Evolutionary conservation across 225 moss, liverwort and hornwort genomes (phyloP), one percentile per base, ranked within the genome.

Genomic region (Climacium dendroides): DNA sequence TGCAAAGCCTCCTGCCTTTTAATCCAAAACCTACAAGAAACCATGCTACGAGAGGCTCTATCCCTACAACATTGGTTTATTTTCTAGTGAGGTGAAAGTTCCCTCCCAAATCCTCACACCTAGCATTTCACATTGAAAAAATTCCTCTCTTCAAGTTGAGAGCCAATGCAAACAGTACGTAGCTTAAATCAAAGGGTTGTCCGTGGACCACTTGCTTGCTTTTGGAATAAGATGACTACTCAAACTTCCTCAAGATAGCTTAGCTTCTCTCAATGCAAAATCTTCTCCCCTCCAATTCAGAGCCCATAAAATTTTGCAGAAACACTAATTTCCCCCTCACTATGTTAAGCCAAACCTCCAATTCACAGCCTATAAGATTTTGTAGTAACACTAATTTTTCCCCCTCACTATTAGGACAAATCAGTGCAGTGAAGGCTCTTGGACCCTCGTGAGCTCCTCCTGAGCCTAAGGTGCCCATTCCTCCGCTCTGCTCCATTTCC

Each of bases 11-110:
- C 7, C 2, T 47, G 18, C 0, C 30, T 7, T 73, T 29, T 10
- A 47, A 30, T 29, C 72, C 30, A 19, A 73, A 73, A 32, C 4
- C 7, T 34, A 32, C 5, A 50, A 34, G 74, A 2, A 48, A 50
- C 13, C 5, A 34, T 50, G 5, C 7, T 50, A 50, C 0, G 1
- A 13, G 32, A 50, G 5, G 4, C 1, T 50, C 1, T 50, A 74
- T 50, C 3, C 1, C 2, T 22, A 13, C 4, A 20, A 0, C 8
- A 32, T 2, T 22, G 0, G 0, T 1, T 13, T 34, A 7, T 3
- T 32, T 32, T 32, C 22, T 22, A 74, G 1, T 32, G 1, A 32
- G 3, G 1, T 34, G 20, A 50, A 74, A 34, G 11, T 7, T 11
- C 7, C 1, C 3, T 3, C 1, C 0, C 9, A 28, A 28, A 45